Conservation (phyloP, 257 asterid genomes). For the Nyctanthes arbortristis region DNA sequence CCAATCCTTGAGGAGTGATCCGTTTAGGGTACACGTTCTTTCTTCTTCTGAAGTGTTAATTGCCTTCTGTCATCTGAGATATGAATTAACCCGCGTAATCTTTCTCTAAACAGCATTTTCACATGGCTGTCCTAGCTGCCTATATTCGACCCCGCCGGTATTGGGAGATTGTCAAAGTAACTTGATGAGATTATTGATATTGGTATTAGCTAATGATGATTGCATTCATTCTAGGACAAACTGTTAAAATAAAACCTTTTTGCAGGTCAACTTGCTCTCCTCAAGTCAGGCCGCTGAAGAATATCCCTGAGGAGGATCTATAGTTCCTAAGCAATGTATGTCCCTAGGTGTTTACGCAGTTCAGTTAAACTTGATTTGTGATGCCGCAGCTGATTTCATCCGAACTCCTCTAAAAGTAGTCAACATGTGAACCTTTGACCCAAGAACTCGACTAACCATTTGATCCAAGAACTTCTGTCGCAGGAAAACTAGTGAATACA, state of each 20-base stretch:
- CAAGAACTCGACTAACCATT: too few relatives aligned
- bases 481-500: too few relatives aligned
- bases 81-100: slow-evolving; percentile 9
- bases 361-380: not conserved
- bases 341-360: not conserved
- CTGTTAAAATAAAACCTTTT: not conserved
- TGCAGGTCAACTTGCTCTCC: slow-evolving; percentile 71
- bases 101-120: slow-evolving; percentile 54
- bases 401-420: too few relatives aligned
- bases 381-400: not conserved
- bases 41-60: not conserved
- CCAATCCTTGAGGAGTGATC: slow-evolving; percentile 84
- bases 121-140: slow-evolving; percentile 72
- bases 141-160: slow-evolving; percentile 47
- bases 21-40: slow-evolving; percentile 66
- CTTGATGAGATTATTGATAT: not conserved
- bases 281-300: slow-evolving; percentile 41
- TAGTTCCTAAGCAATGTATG: not conserved
- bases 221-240: not conserved
- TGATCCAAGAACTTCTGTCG: too few relatives aligned
- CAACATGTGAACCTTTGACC: too few relatives aligned
- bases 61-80: not conserved
- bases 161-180: slow-evolving; percentile 66
- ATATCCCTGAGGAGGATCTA: slow-evolving; percentile 4
- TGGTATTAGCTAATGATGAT: not conserved